Evolutionary conservation across 2,329 filamentous ascomycete species (phyloP), one percentile per base, ranked within the genome.

Genomic region (Calonectria crousiana): DNA sequence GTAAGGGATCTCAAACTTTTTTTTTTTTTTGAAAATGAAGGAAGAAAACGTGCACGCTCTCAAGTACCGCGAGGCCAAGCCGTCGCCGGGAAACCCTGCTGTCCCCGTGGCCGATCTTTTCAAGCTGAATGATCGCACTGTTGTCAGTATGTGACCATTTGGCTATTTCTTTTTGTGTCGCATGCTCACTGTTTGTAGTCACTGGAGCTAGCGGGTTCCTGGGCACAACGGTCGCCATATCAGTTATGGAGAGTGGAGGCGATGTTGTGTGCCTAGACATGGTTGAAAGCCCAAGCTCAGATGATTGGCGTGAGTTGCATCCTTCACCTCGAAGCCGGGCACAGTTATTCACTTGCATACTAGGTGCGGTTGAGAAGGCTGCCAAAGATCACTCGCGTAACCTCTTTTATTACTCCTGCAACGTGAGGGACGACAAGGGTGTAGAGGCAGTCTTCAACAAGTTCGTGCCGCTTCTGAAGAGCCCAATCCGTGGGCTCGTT

Each of bases 401-500:
- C 26, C 6, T 74, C 9, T 66, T 38, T 5, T 74, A 74, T n/a
- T 34, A 51, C 16, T n/a, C 34, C 32, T 62, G 47, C 20, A 49
- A 74, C 23, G 69, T 74, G 8, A 67, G 49, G 5, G 51, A 74
- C 23, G 53, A 38, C 14, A 28, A 41, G 14, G 65, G 51, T 16
- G 53, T 74, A 20, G 30, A 32, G 20, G 34, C 26, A 13, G 53
- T 49, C 0, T 74, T 74, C 16, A 26, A 36, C 9, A 58, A 23
- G 11, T 74, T 74, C 10, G 64, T 69, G 8, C 64, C 72, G 10
- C 28, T 32, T n/a, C n/a, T 75, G 26, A 56, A 58, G 36, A 76
- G 80, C 13, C 83, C 84, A 0, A 71, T 86, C n/a, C 78, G 81
- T 1, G 84, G 84, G 2, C 73, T 85, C 0, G 80, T 85, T 0